Evolutionary conservation across 192 early-diverging fungal genomes (phyloP), one percentile per base, ranked within the genome.

Genomic region (Gaertneriomyces semiglobifer): DNA sequence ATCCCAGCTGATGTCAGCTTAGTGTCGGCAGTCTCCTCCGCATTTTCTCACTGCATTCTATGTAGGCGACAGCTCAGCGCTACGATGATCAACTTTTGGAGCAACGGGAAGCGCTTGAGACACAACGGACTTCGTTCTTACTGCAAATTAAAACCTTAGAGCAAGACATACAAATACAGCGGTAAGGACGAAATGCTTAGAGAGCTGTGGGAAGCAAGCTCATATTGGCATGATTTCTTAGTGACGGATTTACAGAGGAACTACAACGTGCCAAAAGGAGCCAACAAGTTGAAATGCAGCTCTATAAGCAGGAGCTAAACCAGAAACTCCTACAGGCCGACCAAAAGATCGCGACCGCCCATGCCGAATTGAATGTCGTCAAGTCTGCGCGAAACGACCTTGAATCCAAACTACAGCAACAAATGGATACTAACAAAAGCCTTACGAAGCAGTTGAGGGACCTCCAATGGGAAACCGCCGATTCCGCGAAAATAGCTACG

Each of bases 291-390:
- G 63, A 59, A 4, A 7, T 72, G 44, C 55, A 58, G 8, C n/a
- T 47, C 12, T 19, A 16, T 44, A 65, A 53, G 41, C 70, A 72
- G 47, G 50, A 58, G 12, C 5, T 60, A 6, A 47, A 12, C 9
- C 63, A 61, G 38, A 19, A 66, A 18, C 54, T 72, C 4, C 8
- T 72, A 4, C 57, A 59, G n/a, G 63, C 62, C 1, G 70, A 72
- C 11, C 63, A 65, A 43, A 20, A 43, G 11, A 58, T 66, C 14
- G 16, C 70, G 25, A 19, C 44, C 25, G 63, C 58, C 8, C 12
- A 18, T 16, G 64, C 70, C 11, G 70, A 72, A 44, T 33, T 66
- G 6, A 38, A 50, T 7, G 58, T 63, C 6, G 57, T 66, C 14
- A 65, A 50, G 48, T 14, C 51, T 25, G 55, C 63, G 4, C 41